Evolutionary conservation across 1,284 basidiomycete genomes (phyloP), one percentile per base, ranked within the genome.

Genomic region (Fomes fomentarius): DNA sequence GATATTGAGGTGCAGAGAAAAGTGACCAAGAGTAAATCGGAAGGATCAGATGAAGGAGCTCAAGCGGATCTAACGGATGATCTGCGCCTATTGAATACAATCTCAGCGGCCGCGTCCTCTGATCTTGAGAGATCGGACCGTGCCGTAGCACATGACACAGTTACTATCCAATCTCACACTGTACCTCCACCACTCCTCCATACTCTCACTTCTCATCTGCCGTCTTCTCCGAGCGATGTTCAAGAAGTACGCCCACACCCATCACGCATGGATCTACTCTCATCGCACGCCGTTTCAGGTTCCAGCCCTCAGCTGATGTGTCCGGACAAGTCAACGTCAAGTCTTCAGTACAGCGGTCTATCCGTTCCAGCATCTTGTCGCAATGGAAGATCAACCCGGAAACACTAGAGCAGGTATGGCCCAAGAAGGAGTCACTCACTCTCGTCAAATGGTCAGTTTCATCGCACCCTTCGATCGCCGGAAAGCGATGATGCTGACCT

Each of bases 391-490:
- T 93, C 58, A 85, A 85, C 61, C 82, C 82, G 43, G 91, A 91
- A 60, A 84, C 85, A 2, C 76, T 99, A 21, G 97, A 99, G 69
- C 82, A 84, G 64, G 85, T 99, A 53, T 98, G 97, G 97, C 94
- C 96, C 12, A 99, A 99, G 88, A 99, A 99, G 80, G 96, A 98
- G 75, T 80, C 88, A 1, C 78, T 98, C 42, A 89, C 92, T 8
- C 87, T 92, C 64, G 92, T 96, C 57, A 99, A 98, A 80, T 98
- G 95, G 96, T 97, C 66, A 69, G 91, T 83, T 39, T 40, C 28
- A 21, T 48, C 40, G 42, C 52, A 62, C 21, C 43, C 41, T 47
- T 28, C 52, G 45, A 44, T 58, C 48, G 22, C 54, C 43, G n/a
- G 37, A 34, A 40, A 33, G 43, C 37, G 37, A 31, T 25, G 22